Conservation (phyloP, 441 rosid genomes). For the Pelargonium cotyledonis region DNA sequence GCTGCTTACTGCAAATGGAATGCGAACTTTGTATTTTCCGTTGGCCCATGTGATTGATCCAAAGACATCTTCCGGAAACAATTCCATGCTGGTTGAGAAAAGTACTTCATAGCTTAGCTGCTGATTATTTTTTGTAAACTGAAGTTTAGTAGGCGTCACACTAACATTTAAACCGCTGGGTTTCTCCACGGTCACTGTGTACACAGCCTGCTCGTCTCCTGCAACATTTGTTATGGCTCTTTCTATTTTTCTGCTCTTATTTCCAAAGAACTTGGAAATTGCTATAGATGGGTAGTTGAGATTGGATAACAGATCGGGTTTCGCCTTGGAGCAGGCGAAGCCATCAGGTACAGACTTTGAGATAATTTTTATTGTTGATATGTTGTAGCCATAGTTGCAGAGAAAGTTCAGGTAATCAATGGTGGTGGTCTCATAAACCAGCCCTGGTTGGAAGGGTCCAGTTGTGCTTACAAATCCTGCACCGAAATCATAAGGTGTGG, state of each 20-base stretch:
- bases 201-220: constrained; percentile 38
- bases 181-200: constrained; percentile 28
- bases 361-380: constrained; percentile 36
- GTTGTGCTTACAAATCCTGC: constrained; percentile 59
- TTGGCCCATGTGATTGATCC: constrained; percentile 65
- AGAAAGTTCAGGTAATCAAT: constrained; percentile 63
- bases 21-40: constrained; percentile 46
- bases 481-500: constrained; percentile 60
- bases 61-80: constrained; percentile 34
- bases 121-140: constrained; percentile 40
- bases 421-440: constrained; percentile 61
- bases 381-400: constrained; percentile 56
- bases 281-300: constrained; percentile 73
- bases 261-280: constrained; percentile 34
- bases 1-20: constrained; percentile 50
- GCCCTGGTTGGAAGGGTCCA: constrained; percentile 54
- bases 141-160: constrained; percentile 42
- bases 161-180: constrained; percentile 32
- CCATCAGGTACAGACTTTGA: constrained; percentile 35
- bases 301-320: constrained; percentile 38
- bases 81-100: constrained; percentile 25
- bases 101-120: constrained; percentile 42
- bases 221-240: constrained; percentile 64
- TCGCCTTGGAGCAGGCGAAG: constrained; percentile 47
- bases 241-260: constrained; percentile 31